phyloP scores from a whole-genome alignment of 805 yeast species.

The Barnettozyma sucrosica region DNA sequence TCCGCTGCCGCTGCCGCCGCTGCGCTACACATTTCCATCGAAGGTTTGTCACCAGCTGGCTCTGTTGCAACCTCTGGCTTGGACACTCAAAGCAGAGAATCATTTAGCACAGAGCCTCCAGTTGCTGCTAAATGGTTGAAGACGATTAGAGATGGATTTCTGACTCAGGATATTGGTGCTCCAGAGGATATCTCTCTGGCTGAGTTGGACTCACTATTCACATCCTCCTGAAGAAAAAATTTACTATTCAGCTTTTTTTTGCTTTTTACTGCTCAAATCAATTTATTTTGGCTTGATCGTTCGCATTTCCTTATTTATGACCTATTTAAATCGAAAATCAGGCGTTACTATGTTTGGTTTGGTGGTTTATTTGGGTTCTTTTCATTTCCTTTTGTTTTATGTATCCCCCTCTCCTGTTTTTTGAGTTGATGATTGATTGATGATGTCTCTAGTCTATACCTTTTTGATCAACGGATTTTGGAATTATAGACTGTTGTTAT shows the following conservation, averaged over 20 bases:
- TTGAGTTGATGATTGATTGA: not conserved
- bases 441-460: not conserved
- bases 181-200: slow-evolving; percentile 76
- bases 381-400: slow-evolving; percentile 1
- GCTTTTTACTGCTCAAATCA: not conserved
- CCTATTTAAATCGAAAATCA: not conserved
- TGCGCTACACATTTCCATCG: slow-evolving; percentile 64
- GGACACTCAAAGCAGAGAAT: slow-evolving; percentile 16
- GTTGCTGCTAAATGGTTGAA: slow-evolving; percentile 61
- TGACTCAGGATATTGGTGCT: slow-evolving; percentile 68
- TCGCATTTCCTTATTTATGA: not conserved
- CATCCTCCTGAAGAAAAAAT: slow-evolving; percentile 10
- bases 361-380: not conserved
- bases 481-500: not conserved
- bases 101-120: slow-evolving; percentile 23
- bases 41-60: slow-evolving; percentile 40
- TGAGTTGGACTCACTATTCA: slow-evolving; percentile 52
- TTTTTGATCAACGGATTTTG: not conserved
- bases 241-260: not conserved
- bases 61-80: slow-evolving; percentile 26
- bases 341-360: not conserved
- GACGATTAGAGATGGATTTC: slow-evolving; percentile 70
- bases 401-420: not conserved
- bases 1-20: slow-evolving; percentile 71
- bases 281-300: not conserved